A percentile compares a stretch with the other conserved stretches of the same genome.
These are phyloP conservation scores for Zygnema cylindricum DNA, from an alignment of 139 green algal species.

Conservation along the genomic window DNA sequence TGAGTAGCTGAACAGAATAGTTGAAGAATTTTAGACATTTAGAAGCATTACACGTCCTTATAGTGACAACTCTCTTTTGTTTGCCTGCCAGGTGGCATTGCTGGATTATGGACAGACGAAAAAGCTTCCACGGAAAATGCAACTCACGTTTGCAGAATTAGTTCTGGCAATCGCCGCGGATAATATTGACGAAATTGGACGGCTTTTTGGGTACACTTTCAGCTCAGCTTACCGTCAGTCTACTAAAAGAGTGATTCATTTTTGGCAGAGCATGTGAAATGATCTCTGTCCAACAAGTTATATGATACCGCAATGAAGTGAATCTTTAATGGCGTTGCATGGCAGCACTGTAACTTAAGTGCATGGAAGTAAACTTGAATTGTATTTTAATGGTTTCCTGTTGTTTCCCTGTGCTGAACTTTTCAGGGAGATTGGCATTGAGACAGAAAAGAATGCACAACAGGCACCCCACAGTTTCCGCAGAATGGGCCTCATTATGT, in stretches of 20 bases:
- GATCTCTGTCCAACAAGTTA: too few species aligned
- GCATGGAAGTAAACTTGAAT: too few species aligned
- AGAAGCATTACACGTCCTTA: not conserved
- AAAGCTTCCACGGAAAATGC: conserved; percentile 76
- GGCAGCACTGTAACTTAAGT: too few species aligned
- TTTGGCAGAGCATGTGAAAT: too few species aligned
- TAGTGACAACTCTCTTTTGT: not conserved
- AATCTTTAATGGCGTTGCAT: too few species aligned
- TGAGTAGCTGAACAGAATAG: too few species aligned
- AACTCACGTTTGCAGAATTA: conserved; percentile 77
- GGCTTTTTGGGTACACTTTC: conserved; percentile 26
- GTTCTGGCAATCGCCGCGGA: conserved; percentile 74
- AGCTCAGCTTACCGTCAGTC: not conserved
- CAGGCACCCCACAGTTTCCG: conserved; percentile 52
- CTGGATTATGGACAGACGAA: conserved; percentile 96
- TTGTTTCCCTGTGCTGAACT: not conserved
- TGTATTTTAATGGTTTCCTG: not conserved
- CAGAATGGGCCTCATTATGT: conserved; percentile 90
- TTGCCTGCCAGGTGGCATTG: conserved; percentile 74
- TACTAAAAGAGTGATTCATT: too few species aligned
- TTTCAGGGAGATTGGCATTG: conserved; percentile 73
- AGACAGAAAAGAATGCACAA: conserved; percentile 69
- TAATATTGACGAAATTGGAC: conserved; percentile 15
- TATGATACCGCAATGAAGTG: too few species aligned
- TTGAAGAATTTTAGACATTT: not conserved